These are phyloP conservation scores for Plasmodium billcollinsi DNA, from an alignment of 169 alveolate genomes.

Conservation along the genomic window DNA sequence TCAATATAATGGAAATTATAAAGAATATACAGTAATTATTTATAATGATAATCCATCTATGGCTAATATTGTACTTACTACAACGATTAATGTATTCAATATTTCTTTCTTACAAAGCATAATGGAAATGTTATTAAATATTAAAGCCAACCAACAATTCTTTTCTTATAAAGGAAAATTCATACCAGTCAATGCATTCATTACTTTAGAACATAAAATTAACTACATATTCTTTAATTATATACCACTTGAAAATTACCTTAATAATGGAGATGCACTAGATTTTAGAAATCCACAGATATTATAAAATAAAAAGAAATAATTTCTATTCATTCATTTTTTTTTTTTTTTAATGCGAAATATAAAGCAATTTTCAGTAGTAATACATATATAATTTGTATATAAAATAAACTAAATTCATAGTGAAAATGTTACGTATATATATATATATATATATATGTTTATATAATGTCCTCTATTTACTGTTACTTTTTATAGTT, in stretches of 20 bases:
- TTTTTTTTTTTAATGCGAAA: no score
- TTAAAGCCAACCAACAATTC: slow-evolving; percentile 41
- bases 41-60: slow-evolving; percentile 73
- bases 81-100: slow-evolving; percentile 63
- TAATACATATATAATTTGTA: no score
- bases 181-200: slow-evolving; percentile 32
- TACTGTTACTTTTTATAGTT: no score
- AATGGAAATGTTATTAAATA: slow-evolving; percentile 55
- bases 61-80: slow-evolving; percentile 40
- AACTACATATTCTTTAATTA: slow-evolving; percentile 55
- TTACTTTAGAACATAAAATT: slow-evolving; percentile 21
- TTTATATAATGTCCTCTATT: no score
- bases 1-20: slow-evolving; percentile 6
- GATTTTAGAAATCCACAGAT: no score
- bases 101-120: slow-evolving; percentile 52
- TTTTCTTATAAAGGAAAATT: slow-evolving; percentile 45
- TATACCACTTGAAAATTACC: slow-evolving; percentile 46
- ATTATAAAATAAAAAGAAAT: no score
- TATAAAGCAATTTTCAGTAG: no score
- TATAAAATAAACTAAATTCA: no score
- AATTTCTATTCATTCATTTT: no score
- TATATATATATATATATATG: no score
- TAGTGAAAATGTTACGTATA: no score
- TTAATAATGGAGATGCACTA: not conserved
- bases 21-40: slow-evolving; percentile 44